Percentiles rank a stretch among this genome's conserved stretches.
Conservation (phyloP, 2,329 filamentous ascomycete genomes). For the Hypoxylon sp. region DNA sequence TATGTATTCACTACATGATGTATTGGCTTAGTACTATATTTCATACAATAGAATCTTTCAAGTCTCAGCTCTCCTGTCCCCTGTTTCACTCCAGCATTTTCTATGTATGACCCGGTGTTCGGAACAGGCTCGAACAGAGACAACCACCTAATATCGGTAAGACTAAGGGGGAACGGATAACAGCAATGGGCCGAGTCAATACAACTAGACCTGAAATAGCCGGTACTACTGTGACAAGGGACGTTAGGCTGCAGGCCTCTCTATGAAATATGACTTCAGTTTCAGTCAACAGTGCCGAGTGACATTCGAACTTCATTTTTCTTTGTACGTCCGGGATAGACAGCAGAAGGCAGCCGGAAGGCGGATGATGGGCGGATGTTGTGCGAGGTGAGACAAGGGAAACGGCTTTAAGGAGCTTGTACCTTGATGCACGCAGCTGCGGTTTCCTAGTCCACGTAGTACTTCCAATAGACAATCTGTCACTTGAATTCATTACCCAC, state of each 20-base stretch:
- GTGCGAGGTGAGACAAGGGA: slow-evolving; percentile 55
- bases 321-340: slow-evolving; percentile 6
- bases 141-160: slow-evolving; percentile 14
- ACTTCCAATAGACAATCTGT: background rate
- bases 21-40: background rate
- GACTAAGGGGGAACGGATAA: background rate
- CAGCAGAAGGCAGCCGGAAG: slow-evolving; percentile 22
- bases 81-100: slow-evolving; percentile 2
- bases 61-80: background rate
- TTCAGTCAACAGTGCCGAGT: background rate
- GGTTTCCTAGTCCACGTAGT: background rate
- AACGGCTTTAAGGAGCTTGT: slow-evolving; percentile 30
- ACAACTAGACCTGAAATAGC: background rate
- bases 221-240: background rate
- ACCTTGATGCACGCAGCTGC: slow-evolving; percentile 1
- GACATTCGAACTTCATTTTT: background rate
- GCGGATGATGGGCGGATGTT: slow-evolving; percentile 56
- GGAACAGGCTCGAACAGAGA: slow-evolving; percentile 17
- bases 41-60: background rate
- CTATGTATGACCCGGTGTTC: background rate
- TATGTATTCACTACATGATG: background rate
- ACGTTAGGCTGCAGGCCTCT: background rate
- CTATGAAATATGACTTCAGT: background rate
- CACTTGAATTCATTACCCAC: background rate
- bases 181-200: slow-evolving; percentile 16